A percentile compares a stretch with the other conserved stretches of the same genome.
Conservation (phyloP, 441 rosid species). For the Manihot esculenta region DNA sequence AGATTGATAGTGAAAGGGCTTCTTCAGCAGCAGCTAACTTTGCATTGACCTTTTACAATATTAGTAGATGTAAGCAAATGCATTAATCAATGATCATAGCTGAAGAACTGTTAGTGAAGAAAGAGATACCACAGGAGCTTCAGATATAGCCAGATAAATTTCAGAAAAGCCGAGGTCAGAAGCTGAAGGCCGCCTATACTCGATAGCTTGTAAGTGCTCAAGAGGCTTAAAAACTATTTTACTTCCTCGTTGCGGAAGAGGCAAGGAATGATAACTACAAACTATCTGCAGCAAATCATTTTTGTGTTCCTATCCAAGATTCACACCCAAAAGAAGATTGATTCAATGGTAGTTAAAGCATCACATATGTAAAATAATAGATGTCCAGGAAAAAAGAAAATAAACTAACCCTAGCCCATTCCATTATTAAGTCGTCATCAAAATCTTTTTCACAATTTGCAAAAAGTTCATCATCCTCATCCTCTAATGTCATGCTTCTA, state of each 20-base stretch:
- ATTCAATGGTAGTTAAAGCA: slow-evolving; percentile 24
- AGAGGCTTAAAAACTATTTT: slow-evolving; percentile 78
- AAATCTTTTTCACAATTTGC: slow-evolving; percentile 53
- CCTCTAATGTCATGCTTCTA: slow-evolving; percentile 70
- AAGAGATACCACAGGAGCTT: slow-evolving; percentile 64
- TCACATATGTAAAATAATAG: slow-evolving; percentile 12
- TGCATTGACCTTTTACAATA: slow-evolving; percentile 55
- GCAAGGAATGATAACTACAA: slow-evolving; percentile 76
- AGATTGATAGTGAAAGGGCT: slow-evolving; percentile 80
- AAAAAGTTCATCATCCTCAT: slow-evolving; percentile 57
- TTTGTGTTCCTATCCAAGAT: slow-evolving; percentile 66
- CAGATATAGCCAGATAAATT: slow-evolving; percentile 41
- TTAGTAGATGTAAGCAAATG: slow-evolving; percentile 26
- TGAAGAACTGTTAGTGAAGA: slow-evolving; percentile 13
- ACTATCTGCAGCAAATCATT: slow-evolving; percentile 77
- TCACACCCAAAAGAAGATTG: slow-evolving; percentile 20
- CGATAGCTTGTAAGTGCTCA: slow-evolving; percentile 85
- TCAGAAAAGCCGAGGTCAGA: slow-evolving; percentile 57
- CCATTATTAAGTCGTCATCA: slow-evolving; percentile 68
- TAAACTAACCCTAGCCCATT: slow-evolving; percentile 91
- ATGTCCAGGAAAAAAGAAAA: slow-evolving; percentile 14
- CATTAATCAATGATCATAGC: slow-evolving; percentile 15
- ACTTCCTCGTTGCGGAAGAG: slow-evolving; percentile 66
- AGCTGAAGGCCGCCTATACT: slow-evolving; percentile 61
- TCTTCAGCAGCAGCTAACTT: slow-evolving; percentile 90